Conservation (phyloP, 176 grass and related monocot species). For the Musa acuminata region DNA sequence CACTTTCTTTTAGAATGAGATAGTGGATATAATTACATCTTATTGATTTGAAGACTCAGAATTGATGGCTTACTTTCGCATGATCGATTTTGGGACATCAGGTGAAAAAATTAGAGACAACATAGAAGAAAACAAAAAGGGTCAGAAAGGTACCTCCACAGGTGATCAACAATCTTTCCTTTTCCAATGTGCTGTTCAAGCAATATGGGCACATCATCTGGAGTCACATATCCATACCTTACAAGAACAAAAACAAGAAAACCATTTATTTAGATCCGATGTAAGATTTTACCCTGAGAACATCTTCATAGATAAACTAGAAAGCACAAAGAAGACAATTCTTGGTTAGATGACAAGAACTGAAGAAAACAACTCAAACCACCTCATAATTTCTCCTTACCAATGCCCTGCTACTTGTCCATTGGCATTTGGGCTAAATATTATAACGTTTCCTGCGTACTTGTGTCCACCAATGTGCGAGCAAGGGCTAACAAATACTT, state of each 20-base stretch:
- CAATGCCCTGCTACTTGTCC: slow-evolving; percentile 23
- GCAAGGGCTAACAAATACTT: slow-evolving; percentile 23
- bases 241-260: slow-evolving; percentile 6
- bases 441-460: slow-evolving; percentile 27
- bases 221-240: slow-evolving; percentile 30
- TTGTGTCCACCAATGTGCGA: slow-evolving; percentile 29
- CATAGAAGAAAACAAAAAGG: neutral
- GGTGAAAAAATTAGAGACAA: neutral
- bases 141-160: slow-evolving; percentile 14
- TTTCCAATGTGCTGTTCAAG: slow-evolving; percentile 24
- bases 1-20: neutral
- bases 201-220: slow-evolving; percentile 19
- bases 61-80: too few species aligned
- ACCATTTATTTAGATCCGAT: neutral
- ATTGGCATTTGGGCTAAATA: slow-evolving; percentile 22
- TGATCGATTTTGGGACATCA: neutral
- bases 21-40: neutral
- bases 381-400: neutral
- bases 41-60: too few species aligned
- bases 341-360: neutral
- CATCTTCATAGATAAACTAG: neutral
- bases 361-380: neutral
- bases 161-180: slow-evolving; percentile 17
- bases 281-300: neutral
- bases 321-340: neutral